Base-by-base conservation (phyloP, 768 basidiomycete genomes). In the Podaxis sp. region DNA sequence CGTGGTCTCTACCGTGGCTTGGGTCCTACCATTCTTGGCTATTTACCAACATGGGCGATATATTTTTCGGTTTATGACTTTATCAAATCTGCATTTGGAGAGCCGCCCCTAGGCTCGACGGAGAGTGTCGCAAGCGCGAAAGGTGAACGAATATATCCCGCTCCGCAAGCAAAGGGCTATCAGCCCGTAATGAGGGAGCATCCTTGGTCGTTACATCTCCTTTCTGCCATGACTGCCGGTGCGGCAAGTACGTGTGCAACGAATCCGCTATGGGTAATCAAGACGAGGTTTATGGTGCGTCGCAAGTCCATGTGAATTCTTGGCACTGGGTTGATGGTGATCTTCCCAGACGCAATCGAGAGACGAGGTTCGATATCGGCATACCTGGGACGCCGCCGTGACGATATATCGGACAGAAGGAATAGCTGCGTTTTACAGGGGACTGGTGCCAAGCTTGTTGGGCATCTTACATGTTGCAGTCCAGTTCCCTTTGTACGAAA, bases 31-130 rank as follows among this genome's bases (percentile, higher is more conserved):
- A 83, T 99, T 59, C 82, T 95, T 6, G 97, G 97, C 13, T 98
- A 99, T 76, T 84, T 98, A 42, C 97, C 97, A 21, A 98, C 96
- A 2, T 98, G 95, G 97, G 97, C 95, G 25, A 98, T 98, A 67
- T 98, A 98, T 73, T 98, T 98, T 73, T 87, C 94, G 21, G 93
- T 98, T 25, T 98, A 98, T 75, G 97, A 99, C 76, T 87, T 90
- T 61, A 91, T 98, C 75, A 98, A 98, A 80, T 83, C 82, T 13
- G 76, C 79, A 51, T 90, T 93, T 70, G 91, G 93, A 21, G 86
- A 86, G 65, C 76, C 80, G 36, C 84, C 87, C 4, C 74, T 83
- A 18, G 83, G 70, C 61, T 71, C 55, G 7, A 42, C 52, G n/a
- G 59, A 55, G 35, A 28, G 18, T n/a, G 62, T 51, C 50, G 55